Percentiles rank a stretch among this genome's conserved stretches.
Evolutionary conservation across 2,329 filamentous ascomycete genomes (phyloP).

Genomic region (Fusarium illudens): DNA sequence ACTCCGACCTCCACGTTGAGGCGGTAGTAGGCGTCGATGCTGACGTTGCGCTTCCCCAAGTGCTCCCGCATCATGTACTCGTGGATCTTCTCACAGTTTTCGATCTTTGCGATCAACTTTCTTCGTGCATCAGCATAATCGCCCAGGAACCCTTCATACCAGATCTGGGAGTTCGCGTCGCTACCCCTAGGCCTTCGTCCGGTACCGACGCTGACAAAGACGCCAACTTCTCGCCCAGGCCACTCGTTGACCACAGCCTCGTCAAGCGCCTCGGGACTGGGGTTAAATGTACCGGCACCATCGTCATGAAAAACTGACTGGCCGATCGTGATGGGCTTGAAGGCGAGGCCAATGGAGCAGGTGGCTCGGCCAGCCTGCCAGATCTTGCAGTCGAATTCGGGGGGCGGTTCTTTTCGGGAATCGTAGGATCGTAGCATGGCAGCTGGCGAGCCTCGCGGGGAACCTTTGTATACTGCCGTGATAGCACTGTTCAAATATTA

Average conservation of each 20-base stretch:
- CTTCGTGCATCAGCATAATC: constrained; percentile 91
- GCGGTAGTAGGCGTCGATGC: constrained; percentile 90
- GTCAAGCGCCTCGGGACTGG: constrained; percentile 83
- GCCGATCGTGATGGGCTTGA: constrained; percentile 94
- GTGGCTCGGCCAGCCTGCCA: constrained; percentile 99
- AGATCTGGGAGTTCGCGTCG: constrained; percentile 77
- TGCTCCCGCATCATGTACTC: constrained; percentile 84
- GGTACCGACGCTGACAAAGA: constrained; percentile 94
- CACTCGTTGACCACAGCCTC: constrained; percentile 93
- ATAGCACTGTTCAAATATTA: constrained; percentile 70
- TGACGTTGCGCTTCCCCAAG: constrained; percentile 79
- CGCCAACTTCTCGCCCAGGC: constrained; percentile 91
- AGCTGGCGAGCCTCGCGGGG: constrained; percentile 71
- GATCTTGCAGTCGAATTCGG: constrained; percentile 93
- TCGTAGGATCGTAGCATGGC: constrained; percentile 92
- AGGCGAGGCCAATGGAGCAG: constrained; percentile 86
- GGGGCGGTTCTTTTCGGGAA: constrained; percentile 87
- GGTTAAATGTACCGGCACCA: constrained; percentile 91
- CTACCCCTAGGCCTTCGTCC: constrained; percentile 76
- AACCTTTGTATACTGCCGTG: constrained; percentile 90
- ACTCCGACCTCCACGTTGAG: constrained; percentile 97
- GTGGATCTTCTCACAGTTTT: constrained; percentile 92
- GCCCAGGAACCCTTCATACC: constrained; percentile 94
- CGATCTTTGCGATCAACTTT: constrained; percentile 88
- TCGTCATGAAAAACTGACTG: constrained; percentile 96